Percentiles rank a stretch among this genome's conserved stretches.
phyloP scores from a whole-genome alignment of 306 rosid genomes.

The Hippophae tibetana region DNA sequence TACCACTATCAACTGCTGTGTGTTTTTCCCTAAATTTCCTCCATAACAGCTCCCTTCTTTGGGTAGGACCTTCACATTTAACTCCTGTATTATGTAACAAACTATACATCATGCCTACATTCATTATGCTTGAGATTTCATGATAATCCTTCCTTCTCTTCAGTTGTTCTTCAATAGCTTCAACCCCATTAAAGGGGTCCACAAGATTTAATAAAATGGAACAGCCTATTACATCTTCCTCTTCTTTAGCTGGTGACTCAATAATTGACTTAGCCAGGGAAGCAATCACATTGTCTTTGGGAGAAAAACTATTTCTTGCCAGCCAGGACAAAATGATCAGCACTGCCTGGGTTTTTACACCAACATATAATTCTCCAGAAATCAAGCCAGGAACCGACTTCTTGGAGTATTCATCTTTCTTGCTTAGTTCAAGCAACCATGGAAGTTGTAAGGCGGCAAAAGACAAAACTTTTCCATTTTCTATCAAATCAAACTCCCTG shows the following conservation, averaged over 20 bases:
- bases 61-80: conserved; percentile 48
- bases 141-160: conserved; percentile 71
- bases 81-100: conserved; percentile 65
- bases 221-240: conserved; percentile 65
- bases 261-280: conserved; percentile 73
- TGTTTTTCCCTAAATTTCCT: conserved; percentile 75
- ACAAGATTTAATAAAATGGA: conserved; percentile 76
- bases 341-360: conserved; percentile 54
- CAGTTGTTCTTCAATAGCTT: conserved; percentile 84
- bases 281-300: conserved; percentile 59
- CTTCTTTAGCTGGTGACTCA: conserved; percentile 71
- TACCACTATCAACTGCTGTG: conserved; percentile 51
- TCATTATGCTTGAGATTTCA: conserved; percentile 72
- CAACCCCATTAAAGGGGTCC: conserved; percentile 83
- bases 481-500: conserved; percentile 60
- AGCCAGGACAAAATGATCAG: conserved; percentile 85
- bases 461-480: conserved; percentile 69
- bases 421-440: conserved; percentile 78
- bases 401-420: conserved; percentile 32
- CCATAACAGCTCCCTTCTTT: conserved; percentile 63
- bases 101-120: conserved; percentile 86
- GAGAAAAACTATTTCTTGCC: conserved; percentile 83
- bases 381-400: conserved; percentile 19
- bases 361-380: conserved; percentile 49
- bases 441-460: conserved; percentile 85